Percentiles rank a stretch among this genome's conserved stretches.
Evolutionary conservation across 495 filamentous ascomycete species (phyloP).

Genomic region (Aspergillus nidulans): DNA sequence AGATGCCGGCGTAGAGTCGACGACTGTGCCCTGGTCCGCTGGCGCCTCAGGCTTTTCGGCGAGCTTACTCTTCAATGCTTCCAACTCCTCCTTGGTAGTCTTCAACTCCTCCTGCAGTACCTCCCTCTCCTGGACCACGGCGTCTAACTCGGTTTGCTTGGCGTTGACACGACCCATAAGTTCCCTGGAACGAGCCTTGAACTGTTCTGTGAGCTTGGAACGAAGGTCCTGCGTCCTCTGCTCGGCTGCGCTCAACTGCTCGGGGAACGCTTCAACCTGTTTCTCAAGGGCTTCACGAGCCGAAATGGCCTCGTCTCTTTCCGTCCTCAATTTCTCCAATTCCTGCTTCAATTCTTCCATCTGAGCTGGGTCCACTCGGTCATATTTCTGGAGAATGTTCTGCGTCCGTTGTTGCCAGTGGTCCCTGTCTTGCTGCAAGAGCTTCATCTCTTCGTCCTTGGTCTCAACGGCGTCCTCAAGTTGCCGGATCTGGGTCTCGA

Average conservation of each 20-base stretch:
- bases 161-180: slow-evolving; percentile 47
- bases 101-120: slow-evolving; percentile 45
- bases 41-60: slow-evolving; percentile 28
- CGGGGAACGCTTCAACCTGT: slow-evolving; percentile 41
- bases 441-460: slow-evolving; percentile 77
- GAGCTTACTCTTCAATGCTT: slow-evolving; percentile 32
- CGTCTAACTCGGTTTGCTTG: slow-evolving; percentile 42
- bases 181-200: slow-evolving; percentile 54
- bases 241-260: slow-evolving; percentile 47
- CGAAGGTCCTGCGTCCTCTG: slow-evolving; percentile 46
- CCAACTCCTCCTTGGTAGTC: slow-evolving; percentile 39
- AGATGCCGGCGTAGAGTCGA: slow-evolving; percentile 39
- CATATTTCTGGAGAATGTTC: slow-evolving; percentile 91
- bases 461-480: slow-evolving; percentile 73
- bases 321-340: slow-evolving; percentile 57
- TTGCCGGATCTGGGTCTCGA: slow-evolving; percentile 71
- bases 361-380: slow-evolving; percentile 88
- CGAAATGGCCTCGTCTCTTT: slow-evolving; percentile 63
- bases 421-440: slow-evolving; percentile 83
- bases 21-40: slow-evolving; percentile 19
- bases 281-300: slow-evolving; percentile 57
- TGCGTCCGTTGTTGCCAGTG: slow-evolving; percentile 90
- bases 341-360: slow-evolving; percentile 78
- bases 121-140: slow-evolving; percentile 47
- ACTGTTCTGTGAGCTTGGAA: slow-evolving; percentile 54